Evolutionary conservation across 441 rosid species (phyloP), one percentile per base, ranked within the genome.

Genomic region (Pelargonium myrrhifolium): DNA sequence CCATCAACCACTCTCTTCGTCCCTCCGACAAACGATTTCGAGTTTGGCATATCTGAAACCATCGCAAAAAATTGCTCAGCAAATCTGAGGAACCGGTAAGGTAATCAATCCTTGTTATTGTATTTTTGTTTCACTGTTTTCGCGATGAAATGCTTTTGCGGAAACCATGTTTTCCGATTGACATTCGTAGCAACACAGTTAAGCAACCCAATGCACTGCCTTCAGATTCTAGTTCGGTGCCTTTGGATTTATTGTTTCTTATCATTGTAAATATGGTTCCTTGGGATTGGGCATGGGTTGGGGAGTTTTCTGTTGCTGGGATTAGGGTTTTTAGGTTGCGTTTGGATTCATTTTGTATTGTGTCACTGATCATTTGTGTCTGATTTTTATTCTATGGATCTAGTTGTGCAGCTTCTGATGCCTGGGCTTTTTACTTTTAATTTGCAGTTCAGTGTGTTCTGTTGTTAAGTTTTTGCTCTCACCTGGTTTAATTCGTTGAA

Each of bases 401-500:
- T 53, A 15, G 21, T 7, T 53, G 7, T 51, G 21, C 21, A 17
- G 59, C 2, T 53, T 53, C 59, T 53, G 59, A 53, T 17, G 10
- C 10, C 17, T 53, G 59, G 15, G 22, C 3, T 47, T 47, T 12
- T 47, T 47, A 0, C 14, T 47, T 14, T 47, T 47, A 1, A 47
- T 12, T 47, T 47, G 55, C 55, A 47, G 55, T 47, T 43, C 14
- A 47, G 55, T 0, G 55, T 47, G 17, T 47, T 47, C 18, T 47
- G 18, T n/a, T 12, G 17, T 53, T 17, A 3, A 53, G 7, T 15
- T 17, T 18, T 8, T 15, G 2, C 2, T 53, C 3, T 37, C 40
- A 4, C 9, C 20, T 53, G 22, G 1, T 11, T 55, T n/a, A 51
- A 58, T 65, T 65, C 40, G 65, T 63, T 35, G 72, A 61, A 72